A percentile compares a stretch with the other conserved stretches of the same genome.
Evolutionary conservation across 225 moss, liverwort and hornwort genomes (phyloP).

Genomic region (Thuidium tamariscinum): DNA sequence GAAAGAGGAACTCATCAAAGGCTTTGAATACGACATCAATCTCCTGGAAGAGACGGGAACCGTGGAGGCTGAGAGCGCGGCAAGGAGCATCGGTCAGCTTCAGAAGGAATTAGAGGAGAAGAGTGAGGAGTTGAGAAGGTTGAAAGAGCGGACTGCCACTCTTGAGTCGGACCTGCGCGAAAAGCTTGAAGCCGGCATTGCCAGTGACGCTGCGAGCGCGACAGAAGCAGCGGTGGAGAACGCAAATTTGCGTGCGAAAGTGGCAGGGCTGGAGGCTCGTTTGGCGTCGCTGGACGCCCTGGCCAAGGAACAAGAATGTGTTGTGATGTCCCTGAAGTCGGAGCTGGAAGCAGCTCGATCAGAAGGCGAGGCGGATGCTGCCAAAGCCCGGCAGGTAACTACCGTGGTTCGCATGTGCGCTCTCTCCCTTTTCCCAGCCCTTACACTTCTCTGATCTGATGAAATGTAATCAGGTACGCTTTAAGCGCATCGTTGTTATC

Average conservation of each 20-base stretch:
- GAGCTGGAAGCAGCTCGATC: slow-evolving; percentile 24
- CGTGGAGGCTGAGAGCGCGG: slow-evolving; percentile 27
- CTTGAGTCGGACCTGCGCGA: slow-evolving; percentile 23
- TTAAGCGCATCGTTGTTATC: background rate
- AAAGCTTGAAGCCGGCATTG: background rate
- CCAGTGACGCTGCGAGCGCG: background rate
- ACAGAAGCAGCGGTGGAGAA: slow-evolving; percentile 14
- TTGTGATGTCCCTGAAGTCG: slow-evolving; percentile 14
- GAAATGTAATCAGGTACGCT: background rate
- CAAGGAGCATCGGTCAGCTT: slow-evolving; percentile 8
- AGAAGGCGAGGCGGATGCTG: slow-evolving; percentile 21
- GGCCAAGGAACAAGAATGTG: slow-evolving; percentile 7
- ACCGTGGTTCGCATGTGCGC: slow-evolving; percentile 35
- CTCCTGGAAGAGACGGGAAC: slow-evolving; percentile 33
- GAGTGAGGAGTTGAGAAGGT: background rate
- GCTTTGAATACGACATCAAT: slow-evolving; percentile 43
- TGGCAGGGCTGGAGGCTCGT: slow-evolving; percentile 14
- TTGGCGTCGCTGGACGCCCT: slow-evolving; percentile 17
- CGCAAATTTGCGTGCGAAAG: background rate
- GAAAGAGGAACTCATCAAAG: slow-evolving; percentile 49
- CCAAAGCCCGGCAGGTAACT: slow-evolving; percentile 43
- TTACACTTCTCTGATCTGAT: background rate
- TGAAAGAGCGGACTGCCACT: background rate
- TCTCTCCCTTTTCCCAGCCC: slow-evolving; percentile 1
- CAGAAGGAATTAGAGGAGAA: slow-evolving; percentile 17